phyloP scores from a whole-genome alignment of 768 basidiomycete genomes.

The Xerocomellus dryophilus region DNA sequence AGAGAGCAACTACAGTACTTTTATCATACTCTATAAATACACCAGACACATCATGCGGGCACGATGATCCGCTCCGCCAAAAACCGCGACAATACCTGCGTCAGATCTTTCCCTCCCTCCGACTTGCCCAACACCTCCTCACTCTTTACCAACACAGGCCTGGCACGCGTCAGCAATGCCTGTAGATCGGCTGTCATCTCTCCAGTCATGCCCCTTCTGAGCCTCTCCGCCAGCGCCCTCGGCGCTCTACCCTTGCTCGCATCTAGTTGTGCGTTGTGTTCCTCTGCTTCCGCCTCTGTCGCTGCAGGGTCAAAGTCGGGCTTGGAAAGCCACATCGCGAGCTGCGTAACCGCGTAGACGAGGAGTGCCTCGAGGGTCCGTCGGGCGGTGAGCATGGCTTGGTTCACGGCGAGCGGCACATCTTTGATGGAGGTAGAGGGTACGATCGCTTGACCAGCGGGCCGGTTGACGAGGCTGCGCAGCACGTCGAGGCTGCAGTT shows the following conservation, averaged over 20 bases:
- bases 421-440: constrained; percentile 30
- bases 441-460: constrained; percentile 53
- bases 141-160: constrained; percentile 60
- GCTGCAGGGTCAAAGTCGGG: constrained; percentile 56
- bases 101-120: constrained; percentile 49
- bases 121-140: constrained; percentile 43
- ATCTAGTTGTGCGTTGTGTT: constrained; percentile 29
- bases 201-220: constrained; percentile 74
- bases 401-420: constrained; percentile 46
- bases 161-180: constrained; percentile 60
- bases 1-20: constrained; percentile 16
- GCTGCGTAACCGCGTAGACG: constrained; percentile 71
- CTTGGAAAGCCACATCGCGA: constrained; percentile 74
- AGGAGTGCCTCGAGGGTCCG: constrained; percentile 66
- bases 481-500: constrained; percentile 75
- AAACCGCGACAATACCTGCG: constrained; percentile 58
- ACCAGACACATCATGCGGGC: constrained; percentile 30
- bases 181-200: constrained; percentile 76
- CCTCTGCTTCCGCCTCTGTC: constrained; percentile 46
- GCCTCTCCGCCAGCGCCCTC: constrained; percentile 56
- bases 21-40: not conserved
- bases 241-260: constrained; percentile 39
- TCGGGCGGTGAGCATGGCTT: constrained; percentile 55
- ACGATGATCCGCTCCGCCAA: constrained; percentile 57
- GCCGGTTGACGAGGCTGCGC: constrained; percentile 60